Percentiles rank a stretch among this genome's conserved stretches.
Evolutionary conservation across 805 yeast genomes (phyloP).

Genomic region (Spathaspora sp.): DNA sequence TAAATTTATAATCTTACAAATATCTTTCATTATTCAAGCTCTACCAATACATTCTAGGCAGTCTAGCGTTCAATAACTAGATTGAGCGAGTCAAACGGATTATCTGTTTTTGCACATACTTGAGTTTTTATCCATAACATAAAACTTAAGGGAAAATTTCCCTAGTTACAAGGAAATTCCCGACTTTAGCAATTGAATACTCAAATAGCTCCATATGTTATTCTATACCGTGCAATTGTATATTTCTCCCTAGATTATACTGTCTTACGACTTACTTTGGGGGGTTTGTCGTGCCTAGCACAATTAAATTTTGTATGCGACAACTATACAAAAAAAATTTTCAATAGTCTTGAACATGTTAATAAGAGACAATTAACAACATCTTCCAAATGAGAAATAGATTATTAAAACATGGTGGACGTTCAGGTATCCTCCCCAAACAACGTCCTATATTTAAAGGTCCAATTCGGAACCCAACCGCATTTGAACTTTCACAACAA

Average conservation of each 20-base stretch:
- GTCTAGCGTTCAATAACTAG: too few relatives aligned
- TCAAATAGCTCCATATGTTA: too few relatives aligned
- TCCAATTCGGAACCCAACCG: conserved; percentile 53
- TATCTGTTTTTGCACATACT: too few relatives aligned
- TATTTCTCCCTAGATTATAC: neutral
- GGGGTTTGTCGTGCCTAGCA: neutral
- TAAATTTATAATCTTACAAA: too few relatives aligned
- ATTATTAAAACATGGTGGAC: conserved; percentile 50
- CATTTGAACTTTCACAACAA: conserved; percentile 38
- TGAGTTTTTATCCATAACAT: too few relatives aligned
- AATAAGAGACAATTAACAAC: neutral
- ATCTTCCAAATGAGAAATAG: conserved; percentile 44
- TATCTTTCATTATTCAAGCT: too few relatives aligned
- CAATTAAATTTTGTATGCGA: neutral
- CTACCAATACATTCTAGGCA: too few relatives aligned
- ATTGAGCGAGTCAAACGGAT: too few relatives aligned
- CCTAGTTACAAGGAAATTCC: too few relatives aligned
- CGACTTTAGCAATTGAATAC: too few relatives aligned
- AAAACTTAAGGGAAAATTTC: too few relatives aligned
- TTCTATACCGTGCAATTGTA: too few relatives aligned
- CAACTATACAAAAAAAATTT: neutral
- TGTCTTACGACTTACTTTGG: neutral
- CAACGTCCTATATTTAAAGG: conserved; percentile 73
- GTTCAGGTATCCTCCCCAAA: conserved; percentile 79
- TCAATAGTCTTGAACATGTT: neutral